A percentile compares a stretch with the other conserved stretches of the same genome.
These are phyloP conservation scores for Penicillium daleae DNA, from an alignment of 495 filamentous ascomycete genomes.

Conservation along the genomic window DNA sequence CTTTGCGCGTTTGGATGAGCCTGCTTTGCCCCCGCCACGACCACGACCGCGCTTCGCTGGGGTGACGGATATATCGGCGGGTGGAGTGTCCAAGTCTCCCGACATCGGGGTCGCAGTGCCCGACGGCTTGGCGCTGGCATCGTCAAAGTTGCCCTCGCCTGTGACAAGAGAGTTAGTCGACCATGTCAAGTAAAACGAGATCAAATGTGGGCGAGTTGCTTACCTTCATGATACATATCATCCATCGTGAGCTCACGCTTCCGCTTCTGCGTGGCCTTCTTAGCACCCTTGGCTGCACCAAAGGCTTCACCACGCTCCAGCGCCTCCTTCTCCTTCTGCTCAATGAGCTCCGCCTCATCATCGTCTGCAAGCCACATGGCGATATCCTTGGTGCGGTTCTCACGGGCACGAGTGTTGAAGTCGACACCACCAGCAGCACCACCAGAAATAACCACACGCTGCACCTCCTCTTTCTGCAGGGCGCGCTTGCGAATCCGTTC, in stretches of 20 bases:
- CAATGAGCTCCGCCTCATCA: slow-evolving; percentile 88
- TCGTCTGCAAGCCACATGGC: slow-evolving; percentile 97
- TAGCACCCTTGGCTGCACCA: slow-evolving; percentile 57
- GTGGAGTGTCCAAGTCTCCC: slow-evolving; percentile 50
- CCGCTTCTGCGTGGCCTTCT: slow-evolving; percentile 59
- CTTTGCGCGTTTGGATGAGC: slow-evolving; percentile 81
- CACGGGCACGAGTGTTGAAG: slow-evolving; percentile 87
- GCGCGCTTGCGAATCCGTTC: slow-evolving; percentile 98
- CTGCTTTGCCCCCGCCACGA: slow-evolving; percentile 47
- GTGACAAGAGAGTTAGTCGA: slow-evolving; percentile 30
- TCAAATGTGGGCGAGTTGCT: neutral
- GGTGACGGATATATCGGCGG: slow-evolving; percentile 43
- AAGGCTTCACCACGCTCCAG: slow-evolving; percentile 57
- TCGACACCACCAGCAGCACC: slow-evolving; percentile 83
- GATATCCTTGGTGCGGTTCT: slow-evolving; percentile 94
- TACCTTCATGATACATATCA: slow-evolving; percentile 98
- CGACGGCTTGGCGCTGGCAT: slow-evolving; percentile 75
- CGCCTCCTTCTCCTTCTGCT: slow-evolving; percentile 84
- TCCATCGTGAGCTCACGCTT: slow-evolving; percentile 85
- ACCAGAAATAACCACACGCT: slow-evolving; percentile 95
- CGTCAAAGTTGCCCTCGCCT: slow-evolving; percentile 96
- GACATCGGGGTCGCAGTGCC: slow-evolving; percentile 81
- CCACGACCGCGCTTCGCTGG: slow-evolving; percentile 54
- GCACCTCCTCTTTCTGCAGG: slow-evolving; percentile 98
- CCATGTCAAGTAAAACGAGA: slow-evolving; percentile 1